Percentiles rank a stretch among this genome's conserved stretches.
phyloP scores from a whole-genome alignment of 148 eudicot genomes.

The Rhododendron kiyosumense region DNA sequence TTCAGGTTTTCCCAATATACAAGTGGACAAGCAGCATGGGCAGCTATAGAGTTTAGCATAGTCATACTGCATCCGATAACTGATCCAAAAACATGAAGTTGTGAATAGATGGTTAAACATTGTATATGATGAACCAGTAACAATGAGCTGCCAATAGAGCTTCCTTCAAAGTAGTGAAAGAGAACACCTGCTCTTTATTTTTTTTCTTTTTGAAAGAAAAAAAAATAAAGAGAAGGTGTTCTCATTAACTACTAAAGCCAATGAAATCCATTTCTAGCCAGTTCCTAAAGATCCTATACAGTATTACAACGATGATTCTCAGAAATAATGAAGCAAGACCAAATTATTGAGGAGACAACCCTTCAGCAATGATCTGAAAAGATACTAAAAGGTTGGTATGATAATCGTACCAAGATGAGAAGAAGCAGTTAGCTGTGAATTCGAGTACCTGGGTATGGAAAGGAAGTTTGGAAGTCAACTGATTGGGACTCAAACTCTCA shows the following conservation, averaged over 20 bases:
- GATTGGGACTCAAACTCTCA: not conserved
- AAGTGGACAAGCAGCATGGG: not conserved
- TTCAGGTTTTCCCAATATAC: not conserved
- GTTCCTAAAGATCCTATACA: not conserved
- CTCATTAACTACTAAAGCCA: not conserved
- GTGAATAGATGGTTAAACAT: not conserved
- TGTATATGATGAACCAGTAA: not conserved
- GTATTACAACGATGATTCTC: not conserved
- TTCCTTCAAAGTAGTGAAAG: not conserved
- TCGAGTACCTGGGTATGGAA: conserved; percentile 3
- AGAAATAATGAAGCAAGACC: not conserved
- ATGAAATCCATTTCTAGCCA: not conserved
- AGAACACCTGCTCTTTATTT: not conserved
- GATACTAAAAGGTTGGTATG: not conserved
- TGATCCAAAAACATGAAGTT: not conserved
- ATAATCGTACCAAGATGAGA: not conserved
- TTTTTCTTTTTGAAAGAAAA: not conserved
- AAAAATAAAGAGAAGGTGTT: not conserved
- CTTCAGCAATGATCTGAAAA: not conserved
- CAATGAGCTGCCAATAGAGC: not conserved
- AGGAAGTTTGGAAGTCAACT: not conserved
- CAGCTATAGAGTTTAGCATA: not conserved
- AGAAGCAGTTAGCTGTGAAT: not conserved
- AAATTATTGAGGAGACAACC: not conserved
- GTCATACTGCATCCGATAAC: not conserved